These are phyloP conservation scores for Sequoiadendron giganteum DNA, from an alignment of 75 land plant genomes.

Conservation along the genomic window DNA sequence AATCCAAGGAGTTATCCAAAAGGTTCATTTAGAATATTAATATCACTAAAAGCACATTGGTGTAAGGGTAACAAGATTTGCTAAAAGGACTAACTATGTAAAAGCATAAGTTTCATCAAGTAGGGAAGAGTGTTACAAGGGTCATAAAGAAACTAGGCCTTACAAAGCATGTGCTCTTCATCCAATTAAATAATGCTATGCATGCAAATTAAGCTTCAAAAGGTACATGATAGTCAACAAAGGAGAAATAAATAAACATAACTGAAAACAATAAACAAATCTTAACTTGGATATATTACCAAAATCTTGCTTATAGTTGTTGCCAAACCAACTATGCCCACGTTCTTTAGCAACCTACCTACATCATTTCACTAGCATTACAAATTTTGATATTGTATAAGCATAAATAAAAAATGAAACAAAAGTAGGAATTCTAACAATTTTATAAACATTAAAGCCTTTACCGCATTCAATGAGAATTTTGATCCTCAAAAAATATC, in stretches of 20 bases:
- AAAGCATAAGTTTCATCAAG: too few relatives aligned
- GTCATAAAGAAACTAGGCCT: too few relatives aligned
- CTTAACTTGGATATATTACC: not conserved
- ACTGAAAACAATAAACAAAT: not conserved
- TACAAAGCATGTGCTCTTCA: not conserved
- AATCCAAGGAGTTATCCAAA: too few relatives aligned
- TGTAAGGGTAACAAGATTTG: too few relatives aligned
- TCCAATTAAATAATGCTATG: not conserved
- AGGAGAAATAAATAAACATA: not conserved
- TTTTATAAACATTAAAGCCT: not conserved
- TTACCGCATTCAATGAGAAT: not conserved
- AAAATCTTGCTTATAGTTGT: constrained; percentile 5
- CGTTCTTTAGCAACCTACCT: not conserved
- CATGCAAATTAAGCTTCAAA: not conserved
- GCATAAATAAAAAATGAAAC: not conserved
- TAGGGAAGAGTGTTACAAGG: too few relatives aligned
- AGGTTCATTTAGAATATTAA: too few relatives aligned
- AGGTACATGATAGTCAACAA: not conserved
- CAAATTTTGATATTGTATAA: not conserved
- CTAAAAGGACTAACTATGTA: too few relatives aligned
- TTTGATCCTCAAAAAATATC: not conserved
- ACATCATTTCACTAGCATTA: not conserved
- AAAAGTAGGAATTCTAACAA: not conserved
- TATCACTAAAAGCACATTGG: too few relatives aligned
- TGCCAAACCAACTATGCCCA: not conserved